Evolutionary conservation across 129 eudicot genomes (phyloP).

Genomic region (Lactuca saligna): DNA sequence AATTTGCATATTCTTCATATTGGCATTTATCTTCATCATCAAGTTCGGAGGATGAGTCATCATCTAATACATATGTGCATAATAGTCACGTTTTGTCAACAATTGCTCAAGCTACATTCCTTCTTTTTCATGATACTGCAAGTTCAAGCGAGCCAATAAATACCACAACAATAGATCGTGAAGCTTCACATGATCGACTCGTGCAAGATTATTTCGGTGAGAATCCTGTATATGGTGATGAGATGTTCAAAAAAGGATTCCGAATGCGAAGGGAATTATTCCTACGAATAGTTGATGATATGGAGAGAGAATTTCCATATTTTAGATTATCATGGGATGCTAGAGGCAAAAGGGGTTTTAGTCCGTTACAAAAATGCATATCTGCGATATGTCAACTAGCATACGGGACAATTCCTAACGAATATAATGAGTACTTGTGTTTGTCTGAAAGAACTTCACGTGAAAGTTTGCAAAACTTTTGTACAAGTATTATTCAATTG

Average conservation of each 20-base stretch:
- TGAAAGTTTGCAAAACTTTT: not conserved
- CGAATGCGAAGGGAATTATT: not conserved
- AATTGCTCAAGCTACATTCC: no score
- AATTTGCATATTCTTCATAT: no score
- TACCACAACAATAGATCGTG: not conserved
- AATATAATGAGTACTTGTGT: not conserved
- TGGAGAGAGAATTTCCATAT: not conserved
- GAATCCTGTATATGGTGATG: not conserved
- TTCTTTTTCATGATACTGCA: no score
- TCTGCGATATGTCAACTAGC: not conserved
- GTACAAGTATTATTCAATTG: not conserved
- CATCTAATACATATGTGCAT: no score
- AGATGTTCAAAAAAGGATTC: no score
- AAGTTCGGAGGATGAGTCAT: no score
- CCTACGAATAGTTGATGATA: no score
- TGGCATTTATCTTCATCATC: no score
- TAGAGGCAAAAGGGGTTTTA: not conserved
- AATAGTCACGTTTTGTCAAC: no score
- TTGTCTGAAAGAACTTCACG: not conserved
- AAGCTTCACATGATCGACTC: not conserved
- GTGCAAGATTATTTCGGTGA: not conserved
- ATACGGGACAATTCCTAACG: not conserved
- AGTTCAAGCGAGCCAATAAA: no score
- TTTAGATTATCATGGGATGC: not conserved
- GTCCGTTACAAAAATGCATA: not conserved